These are phyloP conservation scores for Rhodamnia argentea DNA, from an alignment of 345 rosid genomes.

Conservation along the genomic window DNA sequence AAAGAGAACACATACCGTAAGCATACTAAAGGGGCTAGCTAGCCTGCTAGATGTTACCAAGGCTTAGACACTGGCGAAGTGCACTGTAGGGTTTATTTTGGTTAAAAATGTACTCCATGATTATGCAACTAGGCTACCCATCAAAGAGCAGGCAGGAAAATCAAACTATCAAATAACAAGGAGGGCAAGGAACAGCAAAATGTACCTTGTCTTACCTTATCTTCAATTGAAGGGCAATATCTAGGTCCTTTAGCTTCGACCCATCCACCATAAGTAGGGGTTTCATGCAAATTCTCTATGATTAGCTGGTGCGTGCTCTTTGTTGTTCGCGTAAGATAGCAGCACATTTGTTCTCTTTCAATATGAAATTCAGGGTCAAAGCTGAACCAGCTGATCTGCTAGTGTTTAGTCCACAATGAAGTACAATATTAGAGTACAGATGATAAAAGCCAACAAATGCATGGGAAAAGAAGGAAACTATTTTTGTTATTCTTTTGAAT, in stretches of 20 bases:
- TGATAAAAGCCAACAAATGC: not conserved
- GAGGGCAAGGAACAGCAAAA: not conserved
- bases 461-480: not conserved
- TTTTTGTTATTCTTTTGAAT: not conserved
- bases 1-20: not conserved
- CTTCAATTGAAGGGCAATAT: constrained; percentile 98
- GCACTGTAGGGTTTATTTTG: not conserved
- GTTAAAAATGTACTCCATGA: not conserved
- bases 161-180: not conserved
- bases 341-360: constrained; percentile 93
- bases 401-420: not conserved
- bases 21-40: not conserved
- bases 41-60: not conserved
- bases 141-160: not conserved
- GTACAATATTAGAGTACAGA: not conserved
- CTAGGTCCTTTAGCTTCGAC: constrained; percentile 98
- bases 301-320: constrained; percentile 78
- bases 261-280: constrained; percentile 99
- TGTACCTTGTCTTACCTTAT: constrained; percentile 45
- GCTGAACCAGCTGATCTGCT: constrained; percentile 94
- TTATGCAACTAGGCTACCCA: not conserved
- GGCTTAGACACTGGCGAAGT: not conserved
- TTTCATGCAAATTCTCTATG: constrained; percentile 84
- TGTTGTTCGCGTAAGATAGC: constrained; percentile 90
- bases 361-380: constrained; percentile 79